A percentile compares a stretch with the other conserved stretches of the same genome.
These are phyloP conservation scores for Picochlorum sp. DNA, from an alignment of 139 green algal species.

Conservation along the genomic window DNA sequence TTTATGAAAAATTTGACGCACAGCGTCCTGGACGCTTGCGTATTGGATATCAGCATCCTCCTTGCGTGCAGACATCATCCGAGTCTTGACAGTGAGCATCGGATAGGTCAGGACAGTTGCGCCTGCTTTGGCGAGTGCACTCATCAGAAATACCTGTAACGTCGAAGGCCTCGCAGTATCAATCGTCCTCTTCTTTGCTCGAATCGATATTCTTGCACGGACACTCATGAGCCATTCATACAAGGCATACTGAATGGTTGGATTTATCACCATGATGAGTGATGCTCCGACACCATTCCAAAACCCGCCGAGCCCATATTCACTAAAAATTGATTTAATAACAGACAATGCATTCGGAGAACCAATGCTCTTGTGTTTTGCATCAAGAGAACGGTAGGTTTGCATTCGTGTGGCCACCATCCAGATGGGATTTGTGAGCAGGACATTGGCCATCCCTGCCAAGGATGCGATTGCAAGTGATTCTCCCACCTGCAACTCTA, in stretches of 20 bases:
- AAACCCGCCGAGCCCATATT: constrained; percentile 48
- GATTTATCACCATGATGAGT: constrained; percentile 80
- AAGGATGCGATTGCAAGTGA: constrained; percentile 65
- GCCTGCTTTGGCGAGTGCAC: constrained; percentile 79
- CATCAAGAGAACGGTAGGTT: constrained; percentile 15
- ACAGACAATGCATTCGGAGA: neutral
- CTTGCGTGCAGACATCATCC: constrained; percentile 46
- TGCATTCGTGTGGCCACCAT: constrained; percentile 84
- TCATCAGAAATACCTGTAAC: constrained; percentile 76
- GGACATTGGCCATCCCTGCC: constrained; percentile 72
- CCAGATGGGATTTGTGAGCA: constrained; percentile 91
- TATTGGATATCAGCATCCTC: constrained; percentile 46
- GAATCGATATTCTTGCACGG: neutral
- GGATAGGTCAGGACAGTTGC: constrained; percentile 92
- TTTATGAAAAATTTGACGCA: constrained; percentile 44
- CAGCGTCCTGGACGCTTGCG: constrained; percentile 44
- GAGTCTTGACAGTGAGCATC: constrained; percentile 82
- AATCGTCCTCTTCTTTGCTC: neutral
- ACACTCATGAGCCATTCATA: constrained; percentile 67
- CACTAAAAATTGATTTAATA: constrained; percentile 8
- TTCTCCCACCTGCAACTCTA: constrained; percentile 49
- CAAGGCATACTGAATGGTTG: constrained; percentile 76
- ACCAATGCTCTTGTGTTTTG: neutral
- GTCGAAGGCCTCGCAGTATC: constrained; percentile 9
- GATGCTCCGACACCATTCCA: constrained; percentile 76